Base-by-base conservation (phyloP, 2,329 filamentous ascomycete species). In the Ramularia collo-cygni region DNA sequence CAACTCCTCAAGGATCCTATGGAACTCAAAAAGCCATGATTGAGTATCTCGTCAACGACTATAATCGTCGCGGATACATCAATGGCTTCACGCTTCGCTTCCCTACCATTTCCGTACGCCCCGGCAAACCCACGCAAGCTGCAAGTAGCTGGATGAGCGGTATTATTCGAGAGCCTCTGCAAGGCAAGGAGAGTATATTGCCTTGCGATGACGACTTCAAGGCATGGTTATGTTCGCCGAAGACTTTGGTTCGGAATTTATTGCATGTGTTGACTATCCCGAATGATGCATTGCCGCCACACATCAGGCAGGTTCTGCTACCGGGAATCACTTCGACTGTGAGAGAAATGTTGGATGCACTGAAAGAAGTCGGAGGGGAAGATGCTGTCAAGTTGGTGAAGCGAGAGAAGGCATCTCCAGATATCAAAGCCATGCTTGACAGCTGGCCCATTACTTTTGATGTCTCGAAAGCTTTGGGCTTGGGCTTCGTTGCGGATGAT, bases 401-500 rank as follows among this genome's bases (percentile, higher is more conserved):
- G 52, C 67, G 64, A 43, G 73, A 77, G 56, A 64, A 72, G 56
- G 65, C 70, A 28, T 71, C 72, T 47, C 61, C 67, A 29, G 64
- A 64, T 27, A 65, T 75, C 18, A 65, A 72, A 44, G 65, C 65
- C 19, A 76, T 79, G 52, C 57, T 78, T 35, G 63, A 73, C 18
- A 74, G 70, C 24, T 79, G 75, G 75, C 72, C 74, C 1, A 69
- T 68, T 1, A 66, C 66, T 26, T 77, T 76, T 50, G 72, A 77
- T 56, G 75, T 46, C 56, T 77, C 62, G 1, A 69, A 72, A 45
- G 79, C 79, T 3, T 64, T 68, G 43, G 58, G 62, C 7, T 56
- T 83, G 38, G 76, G 75, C 0, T 67, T 77, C 45, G 54, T 61
- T 35, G 60, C 62, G 1, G 75, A 78, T 57, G 64, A 66, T 4